Conservation (phyloP, 108 stramenopile species). For the Epipyxis sp. region DNA sequence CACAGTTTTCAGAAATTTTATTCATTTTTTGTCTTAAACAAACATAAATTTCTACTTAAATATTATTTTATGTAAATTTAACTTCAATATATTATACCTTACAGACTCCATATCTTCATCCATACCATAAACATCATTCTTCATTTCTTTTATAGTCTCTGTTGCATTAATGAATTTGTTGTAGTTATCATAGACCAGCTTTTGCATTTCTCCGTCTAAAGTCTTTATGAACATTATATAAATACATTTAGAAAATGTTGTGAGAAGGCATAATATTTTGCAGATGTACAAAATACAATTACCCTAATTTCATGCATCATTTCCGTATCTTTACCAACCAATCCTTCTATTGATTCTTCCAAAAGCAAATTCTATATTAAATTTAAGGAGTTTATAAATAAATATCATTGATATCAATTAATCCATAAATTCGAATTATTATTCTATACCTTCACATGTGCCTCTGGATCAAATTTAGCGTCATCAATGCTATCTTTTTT, state of each 20-base stretch:
- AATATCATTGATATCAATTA: too few species aligned
- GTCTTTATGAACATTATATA: constrained; percentile 17
- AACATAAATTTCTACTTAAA: too few species aligned
- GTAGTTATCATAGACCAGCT: constrained; percentile 98
- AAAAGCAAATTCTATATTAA: constrained; percentile 39
- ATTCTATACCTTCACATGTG: constrained; percentile 34
- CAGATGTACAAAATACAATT: neutral
- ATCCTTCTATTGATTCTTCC: constrained; percentile 41
- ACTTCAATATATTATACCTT: neutral
- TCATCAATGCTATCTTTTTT: constrained; percentile 42
- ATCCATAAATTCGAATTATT: too few species aligned
- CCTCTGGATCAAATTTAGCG: constrained; percentile 47
- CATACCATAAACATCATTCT: constrained; percentile 56
- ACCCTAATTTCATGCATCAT: constrained; percentile 47
- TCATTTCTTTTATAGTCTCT: constrained; percentile 81
- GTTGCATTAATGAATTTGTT: constrained; percentile 96
- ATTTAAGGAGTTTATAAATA: too few species aligned
- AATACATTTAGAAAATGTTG: too few species aligned
- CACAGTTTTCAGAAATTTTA: too few species aligned
- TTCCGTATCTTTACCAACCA: constrained; percentile 47
- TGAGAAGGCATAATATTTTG: too few species aligned
- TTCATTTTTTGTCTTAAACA: too few species aligned
- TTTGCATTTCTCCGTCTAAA: constrained; percentile 93
- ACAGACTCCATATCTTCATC: constrained; percentile 52
- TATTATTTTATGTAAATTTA: too few species aligned